Percentiles rank a stretch among this genome's conserved stretches.
Evolutionary conservation across 306 rosid species (phyloP).

Genomic region (Betula pendula): DNA sequence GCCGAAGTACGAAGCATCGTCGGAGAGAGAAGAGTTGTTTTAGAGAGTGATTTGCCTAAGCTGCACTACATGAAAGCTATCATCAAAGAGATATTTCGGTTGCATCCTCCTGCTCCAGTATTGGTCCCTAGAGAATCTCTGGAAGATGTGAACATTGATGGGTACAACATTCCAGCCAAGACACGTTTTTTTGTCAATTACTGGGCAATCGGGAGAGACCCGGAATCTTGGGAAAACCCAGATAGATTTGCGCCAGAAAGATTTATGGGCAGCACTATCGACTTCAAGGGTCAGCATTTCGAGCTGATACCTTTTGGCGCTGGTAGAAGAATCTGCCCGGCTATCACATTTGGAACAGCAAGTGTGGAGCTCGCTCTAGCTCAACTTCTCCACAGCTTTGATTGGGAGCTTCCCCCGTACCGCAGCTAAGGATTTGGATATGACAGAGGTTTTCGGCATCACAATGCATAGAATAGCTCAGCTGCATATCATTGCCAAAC

Average conservation of each 20-base stretch:
- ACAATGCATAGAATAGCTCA: constrained; percentile 56
- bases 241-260: constrained; percentile 61
- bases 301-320: constrained; percentile 71
- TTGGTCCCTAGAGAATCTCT: constrained; percentile 71
- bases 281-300: constrained; percentile 58
- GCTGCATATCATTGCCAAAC: constrained; percentile 49
- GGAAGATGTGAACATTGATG: constrained; percentile 54
- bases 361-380: constrained; percentile 63
- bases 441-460: constrained; percentile 64
- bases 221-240: constrained; percentile 60
- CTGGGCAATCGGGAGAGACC: constrained; percentile 67
- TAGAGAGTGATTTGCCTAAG: constrained; percentile 56
- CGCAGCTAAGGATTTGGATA: constrained; percentile 48
- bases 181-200: constrained; percentile 62
- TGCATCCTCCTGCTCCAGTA: constrained; percentile 69
- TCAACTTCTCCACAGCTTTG: constrained; percentile 61
- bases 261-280: constrained; percentile 51
- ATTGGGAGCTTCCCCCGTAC: constrained; percentile 69
- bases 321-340: constrained; percentile 72
- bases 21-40: constrained; percentile 44
- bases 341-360: constrained; percentile 41
- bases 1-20: constrained; percentile 51
- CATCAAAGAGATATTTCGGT: constrained; percentile 54
- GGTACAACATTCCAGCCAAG: constrained; percentile 58
- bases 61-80: constrained; percentile 51